Percentiles rank a stretch among this genome's conserved stretches.
phyloP scores from a whole-genome alignment of 257 asterid species.

The Penstemon eatonii region DNA sequence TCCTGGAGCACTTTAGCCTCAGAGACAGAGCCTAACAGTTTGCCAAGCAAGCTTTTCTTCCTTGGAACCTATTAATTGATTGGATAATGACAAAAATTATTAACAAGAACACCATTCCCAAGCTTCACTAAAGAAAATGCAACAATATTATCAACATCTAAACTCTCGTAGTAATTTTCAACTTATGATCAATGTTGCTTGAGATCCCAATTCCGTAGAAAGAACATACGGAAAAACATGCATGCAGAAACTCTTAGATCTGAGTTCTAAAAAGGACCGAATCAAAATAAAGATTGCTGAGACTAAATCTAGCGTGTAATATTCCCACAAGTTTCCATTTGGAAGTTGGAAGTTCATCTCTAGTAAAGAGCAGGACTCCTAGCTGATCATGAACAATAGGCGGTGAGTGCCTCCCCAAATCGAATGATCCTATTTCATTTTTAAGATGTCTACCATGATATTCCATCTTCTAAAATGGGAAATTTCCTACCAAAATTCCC shows the following conservation, averaged over 20 bases:
- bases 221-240: not conserved
- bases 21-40: slow-evolving; percentile 53
- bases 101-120: slow-evolving; percentile 22
- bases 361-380: not conserved
- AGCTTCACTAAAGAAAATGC: slow-evolving; percentile 21
- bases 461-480: not conserved
- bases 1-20: slow-evolving; percentile 67
- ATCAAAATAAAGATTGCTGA: not conserved
- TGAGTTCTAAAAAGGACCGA: not conserved
- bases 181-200: slow-evolving; percentile 19
- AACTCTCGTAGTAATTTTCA: slow-evolving; percentile 18
- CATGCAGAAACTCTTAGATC: slow-evolving; percentile 15
- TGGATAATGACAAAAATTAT: slow-evolving; percentile 27
- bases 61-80: slow-evolving; percentile 51
- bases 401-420: not conserved
- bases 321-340: not conserved
- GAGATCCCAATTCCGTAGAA: slow-evolving; percentile 14
- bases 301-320: slow-evolving; percentile 3
- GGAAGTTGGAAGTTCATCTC: not conserved
- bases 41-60: slow-evolving; percentile 57
- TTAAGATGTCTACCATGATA: not conserved
- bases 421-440: not conserved
- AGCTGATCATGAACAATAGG: slow-evolving; percentile 12
- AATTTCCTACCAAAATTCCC: not conserved
- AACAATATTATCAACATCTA: slow-evolving; percentile 20